Conservation (phyloP, 352 stramenopile genomes). For the Phytophthora pini region DNA sequence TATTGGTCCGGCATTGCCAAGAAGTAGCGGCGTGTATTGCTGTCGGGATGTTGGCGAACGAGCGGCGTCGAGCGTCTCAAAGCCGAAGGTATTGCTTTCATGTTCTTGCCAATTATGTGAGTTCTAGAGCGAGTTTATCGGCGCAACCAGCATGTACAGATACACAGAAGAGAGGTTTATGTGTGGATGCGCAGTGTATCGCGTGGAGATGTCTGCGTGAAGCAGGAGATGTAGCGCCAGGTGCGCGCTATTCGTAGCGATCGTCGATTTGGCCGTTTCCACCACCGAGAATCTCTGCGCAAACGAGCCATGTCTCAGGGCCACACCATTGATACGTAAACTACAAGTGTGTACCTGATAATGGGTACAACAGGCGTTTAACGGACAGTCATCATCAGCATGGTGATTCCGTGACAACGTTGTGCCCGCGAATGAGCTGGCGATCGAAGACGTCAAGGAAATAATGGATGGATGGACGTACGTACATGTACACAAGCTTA, state of each 20-base stretch:
- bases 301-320: slow-evolving; percentile 5
- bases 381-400: neutral
- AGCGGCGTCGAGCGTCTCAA: slow-evolving; percentile 14
- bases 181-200: neutral
- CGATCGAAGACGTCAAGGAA: slow-evolving; percentile 18
- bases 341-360: neutral
- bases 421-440: slow-evolving; percentile 7
- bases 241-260: slow-evolving; percentile 15
- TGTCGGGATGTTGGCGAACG: slow-evolving; percentile 5
- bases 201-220: neutral
- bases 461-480: slow-evolving; percentile 12
- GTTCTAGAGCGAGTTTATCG: slow-evolving; percentile 11
- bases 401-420: slow-evolving; percentile 7
- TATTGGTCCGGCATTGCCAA: slow-evolving; percentile 14
- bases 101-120: neutral
- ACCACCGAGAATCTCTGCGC: slow-evolving; percentile 10
- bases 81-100: slow-evolving; percentile 23
- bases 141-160: slow-evolving; percentile 17
- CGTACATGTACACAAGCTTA: slow-evolving; percentile 9
- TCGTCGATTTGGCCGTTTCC: slow-evolving; percentile 10
- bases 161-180: neutral
- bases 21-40: slow-evolving; percentile 13
- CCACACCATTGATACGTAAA: slow-evolving; percentile 11
- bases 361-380: slow-evolving; percentile 4
- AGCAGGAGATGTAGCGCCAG: slow-evolving; percentile 5